Evolutionary conservation across 345 rosid genomes (phyloP).

Genomic region (Theobroma cacao): DNA sequence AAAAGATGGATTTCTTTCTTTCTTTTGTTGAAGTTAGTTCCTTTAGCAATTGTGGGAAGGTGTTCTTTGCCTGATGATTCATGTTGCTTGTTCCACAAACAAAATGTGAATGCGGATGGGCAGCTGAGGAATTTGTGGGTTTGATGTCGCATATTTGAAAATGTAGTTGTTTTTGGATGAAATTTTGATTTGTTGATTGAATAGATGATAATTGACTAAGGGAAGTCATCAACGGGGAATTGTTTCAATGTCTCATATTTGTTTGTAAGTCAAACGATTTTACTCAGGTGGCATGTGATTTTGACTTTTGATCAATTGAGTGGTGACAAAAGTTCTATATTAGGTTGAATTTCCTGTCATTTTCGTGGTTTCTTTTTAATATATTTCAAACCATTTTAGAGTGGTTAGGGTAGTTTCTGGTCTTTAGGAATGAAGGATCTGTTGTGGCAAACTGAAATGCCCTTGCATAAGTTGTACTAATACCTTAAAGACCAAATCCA

Average conservation of each 20-base stretch:
- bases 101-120: not conserved
- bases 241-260: not conserved
- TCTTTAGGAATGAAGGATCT: not conserved
- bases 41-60: not conserved
- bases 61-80: not conserved
- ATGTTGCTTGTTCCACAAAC: not conserved
- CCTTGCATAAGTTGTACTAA: not conserved
- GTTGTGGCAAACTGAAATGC: not conserved
- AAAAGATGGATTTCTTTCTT: not conserved
- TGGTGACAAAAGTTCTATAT: not conserved
- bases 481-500: not conserved
- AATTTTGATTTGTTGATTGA: not conserved
- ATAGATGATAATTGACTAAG: not conserved
- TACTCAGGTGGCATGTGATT: not conserved
- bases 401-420: not conserved
- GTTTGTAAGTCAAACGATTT: slow-evolving; percentile 4
- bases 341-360: not conserved
- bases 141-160: not conserved
- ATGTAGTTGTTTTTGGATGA: not conserved
- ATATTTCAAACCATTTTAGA: not conserved
- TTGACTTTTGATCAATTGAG: not conserved
- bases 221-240: not conserved
- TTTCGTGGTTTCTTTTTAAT: not conserved
- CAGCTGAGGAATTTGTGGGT: not conserved
- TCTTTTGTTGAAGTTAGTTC: not conserved